A percentile compares a stretch with the other conserved stretches of the same genome.
These are phyloP conservation scores for Pichia occidentalis DNA, from an alignment of 805 yeast species.

Conservation along the genomic window DNA sequence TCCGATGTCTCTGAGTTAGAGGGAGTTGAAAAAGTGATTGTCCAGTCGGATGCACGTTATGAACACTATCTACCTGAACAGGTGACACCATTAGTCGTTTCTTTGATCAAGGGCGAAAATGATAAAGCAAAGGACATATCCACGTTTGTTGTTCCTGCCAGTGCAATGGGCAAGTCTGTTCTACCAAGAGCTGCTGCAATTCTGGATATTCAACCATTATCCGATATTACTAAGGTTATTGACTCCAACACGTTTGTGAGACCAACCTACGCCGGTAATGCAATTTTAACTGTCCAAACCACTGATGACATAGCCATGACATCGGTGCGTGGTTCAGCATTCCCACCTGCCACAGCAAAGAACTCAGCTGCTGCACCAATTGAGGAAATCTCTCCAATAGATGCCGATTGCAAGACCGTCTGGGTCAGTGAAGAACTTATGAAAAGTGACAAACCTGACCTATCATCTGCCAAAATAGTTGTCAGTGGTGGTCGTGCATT, in stretches of 20 bases:
- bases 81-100: constrained; percentile 58
- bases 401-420: constrained; percentile 38
- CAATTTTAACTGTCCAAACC: constrained; percentile 72
- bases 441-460: constrained; percentile 83
- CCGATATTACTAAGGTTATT: constrained; percentile 69
- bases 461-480: constrained; percentile 73
- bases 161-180: constrained; percentile 82
- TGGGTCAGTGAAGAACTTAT: constrained; percentile 75
- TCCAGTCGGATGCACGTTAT: constrained; percentile 52
- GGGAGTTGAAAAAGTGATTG: constrained; percentile 48
- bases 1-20: constrained; percentile 45
- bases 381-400: constrained; percentile 40
- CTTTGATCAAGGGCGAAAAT: constrained; percentile 33
- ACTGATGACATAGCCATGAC: constrained; percentile 59
- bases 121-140: constrained; percentile 43
- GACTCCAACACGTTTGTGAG: constrained; percentile 71
- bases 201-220: constrained; percentile 79
- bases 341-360: constrained; percentile 39
- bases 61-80: constrained; percentile 76
- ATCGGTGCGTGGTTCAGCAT: constrained; percentile 83
- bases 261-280: constrained; percentile 96
- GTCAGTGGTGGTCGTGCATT: constrained; percentile 94
- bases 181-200: constrained; percentile 84
- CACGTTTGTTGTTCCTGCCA: constrained; percentile 73
- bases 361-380: constrained; percentile 32